Percentiles rank a stretch among this genome's conserved stretches.
These are phyloP conservation scores for Lenwebbia sp. DNA, from an alignment of 345 rosid species.

Conservation along the genomic window DNA sequence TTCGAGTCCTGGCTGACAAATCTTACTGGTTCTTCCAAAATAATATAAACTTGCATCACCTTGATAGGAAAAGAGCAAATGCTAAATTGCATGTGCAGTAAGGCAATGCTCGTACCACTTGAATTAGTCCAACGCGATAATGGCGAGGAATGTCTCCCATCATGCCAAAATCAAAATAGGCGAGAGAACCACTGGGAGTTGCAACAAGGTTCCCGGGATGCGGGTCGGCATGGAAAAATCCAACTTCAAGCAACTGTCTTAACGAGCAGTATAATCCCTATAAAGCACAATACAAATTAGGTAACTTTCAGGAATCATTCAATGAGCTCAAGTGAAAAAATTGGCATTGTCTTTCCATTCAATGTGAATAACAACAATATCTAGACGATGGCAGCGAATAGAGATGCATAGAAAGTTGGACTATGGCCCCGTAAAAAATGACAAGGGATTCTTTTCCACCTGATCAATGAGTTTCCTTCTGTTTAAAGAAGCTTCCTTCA, in stretches of 20 bases:
- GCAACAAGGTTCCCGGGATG: constrained; percentile 99
- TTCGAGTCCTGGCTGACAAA: background rate
- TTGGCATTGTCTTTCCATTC: background rate
- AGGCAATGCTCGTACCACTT: constrained; percentile 31
- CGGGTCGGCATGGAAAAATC: constrained; percentile 98
- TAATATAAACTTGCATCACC: background rate
- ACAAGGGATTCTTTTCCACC: constrained; percentile 22
- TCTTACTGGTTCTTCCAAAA: background rate
- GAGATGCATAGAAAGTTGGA: background rate
- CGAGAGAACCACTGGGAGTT: constrained; percentile 54
- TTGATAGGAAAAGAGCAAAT: background rate
- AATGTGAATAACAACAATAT: background rate
- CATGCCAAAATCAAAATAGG: constrained; percentile 97
- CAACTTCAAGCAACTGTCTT: constrained; percentile 91
- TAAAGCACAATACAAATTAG: constrained; percentile 2
- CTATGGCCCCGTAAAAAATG: background rate
- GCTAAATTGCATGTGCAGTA: background rate
- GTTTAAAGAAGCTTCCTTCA: constrained; percentile 51
- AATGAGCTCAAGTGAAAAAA: background rate
- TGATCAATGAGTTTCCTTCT: constrained; percentile 74
- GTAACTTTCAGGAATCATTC: background rate
- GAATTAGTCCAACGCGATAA: constrained; percentile 92
- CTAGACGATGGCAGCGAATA: background rate
- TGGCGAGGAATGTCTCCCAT: constrained; percentile 97
- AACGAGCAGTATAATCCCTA: constrained; percentile 90